A percentile compares a stretch with the other conserved stretches of the same genome.
Conservation (phyloP, 805 yeast species). For the Tetrapisispora iriomotensis region DNA sequence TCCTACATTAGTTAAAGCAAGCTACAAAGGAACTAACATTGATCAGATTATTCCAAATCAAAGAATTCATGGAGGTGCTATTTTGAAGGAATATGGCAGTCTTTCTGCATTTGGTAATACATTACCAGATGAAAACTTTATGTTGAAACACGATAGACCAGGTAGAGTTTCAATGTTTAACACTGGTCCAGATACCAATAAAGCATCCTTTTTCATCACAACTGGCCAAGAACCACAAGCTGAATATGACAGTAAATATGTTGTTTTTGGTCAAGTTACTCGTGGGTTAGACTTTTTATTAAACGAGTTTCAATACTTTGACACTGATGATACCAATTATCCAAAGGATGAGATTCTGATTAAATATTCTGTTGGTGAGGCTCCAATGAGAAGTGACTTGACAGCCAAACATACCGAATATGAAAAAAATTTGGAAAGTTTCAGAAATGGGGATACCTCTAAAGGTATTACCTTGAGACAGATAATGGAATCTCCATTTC, state of each 20-base stretch:
- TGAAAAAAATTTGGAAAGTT: constrained; percentile 10
- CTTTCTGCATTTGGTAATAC: constrained; percentile 64
- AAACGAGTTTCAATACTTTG: constrained; percentile 46
- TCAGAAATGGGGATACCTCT: constrained; percentile 17
- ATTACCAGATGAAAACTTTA: constrained; percentile 70
- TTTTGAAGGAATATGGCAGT: constrained; percentile 69
- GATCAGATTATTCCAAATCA: constrained; percentile 66
- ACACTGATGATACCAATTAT: constrained; percentile 29
- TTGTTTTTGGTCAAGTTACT: constrained; percentile 69
- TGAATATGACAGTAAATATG: constrained; percentile 54
- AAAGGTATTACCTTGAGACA: constrained; percentile 15
- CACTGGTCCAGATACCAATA: constrained; percentile 51
- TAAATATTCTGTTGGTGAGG: constrained; percentile 22
- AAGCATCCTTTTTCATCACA: constrained; percentile 64
- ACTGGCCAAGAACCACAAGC: constrained; percentile 36
- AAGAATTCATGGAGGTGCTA: constrained; percentile 86
- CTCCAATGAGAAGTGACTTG: constrained; percentile 8
- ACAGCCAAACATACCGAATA: constrained; percentile 13
- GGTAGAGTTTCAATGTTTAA: constrained; percentile 67
- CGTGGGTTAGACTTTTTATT: constrained; percentile 55
- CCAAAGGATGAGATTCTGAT: constrained; percentile 28
- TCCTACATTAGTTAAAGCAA: constrained; percentile 7
- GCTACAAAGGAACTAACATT: constrained; percentile 53
- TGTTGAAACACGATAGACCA: constrained; percentile 56
- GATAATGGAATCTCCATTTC: constrained; percentile 1